Evolutionary conservation across 805 yeast genomes (phyloP), one percentile per base, ranked within the genome.

Genomic region (Hanseniaspora mollemarum): DNA sequence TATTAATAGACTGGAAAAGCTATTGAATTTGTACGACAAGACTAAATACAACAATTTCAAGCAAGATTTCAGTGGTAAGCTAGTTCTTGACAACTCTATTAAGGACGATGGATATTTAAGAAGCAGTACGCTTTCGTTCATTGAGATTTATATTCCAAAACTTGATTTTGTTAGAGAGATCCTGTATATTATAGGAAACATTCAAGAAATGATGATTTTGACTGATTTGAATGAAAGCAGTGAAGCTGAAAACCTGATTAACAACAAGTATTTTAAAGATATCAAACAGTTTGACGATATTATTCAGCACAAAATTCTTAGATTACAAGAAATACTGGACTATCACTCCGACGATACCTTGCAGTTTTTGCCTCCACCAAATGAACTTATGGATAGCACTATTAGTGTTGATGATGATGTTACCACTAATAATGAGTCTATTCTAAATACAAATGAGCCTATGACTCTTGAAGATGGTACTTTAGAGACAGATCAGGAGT

Each of bases 81-180:
- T n/a, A 15, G 21, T 37, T 18, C 22, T 25, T 18, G 41, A 15
- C 7, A 45, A 37, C 26, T 33, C 9, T 3, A 15, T 15, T 6
- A 45, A 28, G 5, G 49, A 45, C 24, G 49, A 39, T 40, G 53
- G 53, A 8, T 51, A 39, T 26, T 15, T 51, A 4, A 51, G 49
- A 51, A 88, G 97, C 53, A 97, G 98, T 78, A 94, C 83, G 60
- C 90, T 92, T 96, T 81, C 94, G 31, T 78, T 87, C 62, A 88
- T 88, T 43, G 95, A 92, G 68, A 71, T 92, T 57, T 92, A 87
- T 65, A 78, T 92, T 50, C 90, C 97, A 4, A 76, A 82, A 9
- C 53, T 60, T 45, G 98, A 92, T 65, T 80, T 83, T 36, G 78
- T 95, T 2, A 72, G 96, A 56, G 95, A 87, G 50, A 77, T 86